phyloP scores from a whole-genome alignment of 2,329 filamentous ascomycete species.

The Xylariaceae sp. region DNA sequence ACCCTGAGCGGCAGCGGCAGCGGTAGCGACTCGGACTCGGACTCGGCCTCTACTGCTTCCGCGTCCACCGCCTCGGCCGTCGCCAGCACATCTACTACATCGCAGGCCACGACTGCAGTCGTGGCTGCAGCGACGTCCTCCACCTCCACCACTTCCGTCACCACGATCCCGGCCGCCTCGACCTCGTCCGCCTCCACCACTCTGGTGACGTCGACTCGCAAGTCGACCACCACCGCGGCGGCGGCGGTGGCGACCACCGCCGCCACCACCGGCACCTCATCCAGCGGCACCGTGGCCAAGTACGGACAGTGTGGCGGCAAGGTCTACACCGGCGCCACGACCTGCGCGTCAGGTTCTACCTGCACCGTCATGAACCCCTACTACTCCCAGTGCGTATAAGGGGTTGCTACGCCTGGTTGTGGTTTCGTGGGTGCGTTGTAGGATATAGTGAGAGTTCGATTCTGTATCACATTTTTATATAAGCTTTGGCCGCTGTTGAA shows the following conservation, averaged over 20 bases:
- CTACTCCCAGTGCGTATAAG: slow-evolving; percentile 40
- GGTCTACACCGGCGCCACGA: slow-evolving; percentile 30
- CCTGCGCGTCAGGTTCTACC: slow-evolving; percentile 30
- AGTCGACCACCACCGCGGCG: neutral
- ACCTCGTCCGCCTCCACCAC: neutral
- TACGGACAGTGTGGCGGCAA: slow-evolving; percentile 39
- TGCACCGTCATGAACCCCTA: slow-evolving; percentile 35
- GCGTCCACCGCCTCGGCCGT: neutral
- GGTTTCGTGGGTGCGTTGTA: too few species aligned
- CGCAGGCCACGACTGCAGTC: neutral
- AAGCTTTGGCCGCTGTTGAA: too few species aligned
- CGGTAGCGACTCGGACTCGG: slow-evolving; percentile 13
- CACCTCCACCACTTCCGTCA: neutral
- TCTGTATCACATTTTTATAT: too few species aligned
- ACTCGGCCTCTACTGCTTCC: neutral
- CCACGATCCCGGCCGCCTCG: slow-evolving; percentile 1
- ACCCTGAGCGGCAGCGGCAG: slow-evolving; percentile 4
- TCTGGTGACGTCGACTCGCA: neutral
- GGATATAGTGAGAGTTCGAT: too few species aligned
- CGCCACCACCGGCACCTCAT: slow-evolving; percentile 8
- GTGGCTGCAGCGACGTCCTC: neutral
- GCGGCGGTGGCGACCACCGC: neutral
- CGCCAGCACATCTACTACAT: neutral
- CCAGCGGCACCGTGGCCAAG: slow-evolving; percentile 10
- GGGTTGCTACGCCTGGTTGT: too few species aligned